phyloP scores from a whole-genome alignment of 176 grass and related monocot genomes.

The Raddia distichophylla region DNA sequence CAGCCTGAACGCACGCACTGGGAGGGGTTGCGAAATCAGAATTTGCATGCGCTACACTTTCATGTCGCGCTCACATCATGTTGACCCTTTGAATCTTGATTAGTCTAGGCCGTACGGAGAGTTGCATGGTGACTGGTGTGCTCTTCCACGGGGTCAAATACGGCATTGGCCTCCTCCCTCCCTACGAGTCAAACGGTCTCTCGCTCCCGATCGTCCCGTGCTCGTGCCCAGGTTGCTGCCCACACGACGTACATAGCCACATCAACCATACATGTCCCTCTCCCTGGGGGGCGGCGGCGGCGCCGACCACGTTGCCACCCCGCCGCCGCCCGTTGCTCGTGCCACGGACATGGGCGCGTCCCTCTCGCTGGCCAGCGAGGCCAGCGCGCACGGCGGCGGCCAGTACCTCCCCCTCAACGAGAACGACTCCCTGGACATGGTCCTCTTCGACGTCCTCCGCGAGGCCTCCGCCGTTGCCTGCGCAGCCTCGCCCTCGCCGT shows the following conservation, averaged over 20 bases:
- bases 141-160: constrained; percentile 25
- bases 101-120: too few species aligned
- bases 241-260: neutral
- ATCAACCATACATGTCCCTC: neutral
- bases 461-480: constrained; percentile 54
- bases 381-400: neutral
- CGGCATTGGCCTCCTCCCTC: neutral
- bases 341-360: constrained; percentile 32
- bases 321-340: neutral
- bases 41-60: constrained; percentile 15
- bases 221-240: neutral
- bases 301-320: constrained; percentile 14
- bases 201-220: neutral
- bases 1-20: neutral
- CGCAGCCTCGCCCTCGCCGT: neutral
- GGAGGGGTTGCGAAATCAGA: constrained; percentile 17
- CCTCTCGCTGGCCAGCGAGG: constrained; percentile 23
- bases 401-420: constrained; percentile 83
- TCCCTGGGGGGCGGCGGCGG: neutral
- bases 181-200: neutral
- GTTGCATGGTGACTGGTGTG: neutral
- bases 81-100: neutral
- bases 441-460: constrained; percentile 85
- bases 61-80: neutral
- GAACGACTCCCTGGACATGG: constrained; percentile 94